Percentiles rank a stretch among this genome's conserved stretches.
phyloP scores from a whole-genome alignment of 768 basidiomycete species.

The Russula lepida region DNA sequence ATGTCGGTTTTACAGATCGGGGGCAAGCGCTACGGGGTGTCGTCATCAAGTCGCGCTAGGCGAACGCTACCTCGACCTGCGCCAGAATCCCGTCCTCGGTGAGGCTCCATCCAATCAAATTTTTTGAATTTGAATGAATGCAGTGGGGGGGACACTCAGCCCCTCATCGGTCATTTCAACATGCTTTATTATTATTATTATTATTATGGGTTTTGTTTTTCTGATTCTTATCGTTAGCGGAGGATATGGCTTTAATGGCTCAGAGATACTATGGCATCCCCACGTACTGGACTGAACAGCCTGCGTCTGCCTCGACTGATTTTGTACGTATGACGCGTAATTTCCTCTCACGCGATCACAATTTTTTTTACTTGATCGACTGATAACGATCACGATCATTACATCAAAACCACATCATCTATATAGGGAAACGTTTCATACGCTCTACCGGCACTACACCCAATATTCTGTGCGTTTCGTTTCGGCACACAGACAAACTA shows the following conservation, averaged over 20 bases:
- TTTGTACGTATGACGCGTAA: conserved; percentile 13
- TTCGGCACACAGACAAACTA: no score
- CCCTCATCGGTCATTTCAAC: no score
- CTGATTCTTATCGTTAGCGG: conserved; percentile 1
- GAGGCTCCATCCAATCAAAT: neutral
- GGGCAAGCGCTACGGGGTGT: conserved; percentile 18
- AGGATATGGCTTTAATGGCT: conserved; percentile 17
- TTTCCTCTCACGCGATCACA: neutral
- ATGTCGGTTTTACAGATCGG: conserved; percentile 4
- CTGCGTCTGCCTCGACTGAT: conserved; percentile 18
- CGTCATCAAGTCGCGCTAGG: conserved; percentile 4
- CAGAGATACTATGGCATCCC: conserved; percentile 14
- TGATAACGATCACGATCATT: neutral
- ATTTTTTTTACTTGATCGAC: neutral
- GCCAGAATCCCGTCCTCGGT: conserved; percentile 21
- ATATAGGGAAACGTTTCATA: conserved; percentile 21
- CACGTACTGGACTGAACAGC: neutral
- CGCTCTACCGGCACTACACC: conserved; percentile 18
- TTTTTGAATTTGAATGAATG: no score
- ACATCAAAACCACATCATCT: neutral
- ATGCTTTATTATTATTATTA: neutral
- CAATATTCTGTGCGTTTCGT: conserved; percentile 14
- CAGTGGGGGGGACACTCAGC: no score
- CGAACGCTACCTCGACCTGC: conserved; percentile 15
- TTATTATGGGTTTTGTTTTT: no score